Percentiles rank a stretch among this genome's conserved stretches.
Evolutionary conservation across 768 basidiomycete species (phyloP).

Genomic region (Lactifluus volemus): DNA sequence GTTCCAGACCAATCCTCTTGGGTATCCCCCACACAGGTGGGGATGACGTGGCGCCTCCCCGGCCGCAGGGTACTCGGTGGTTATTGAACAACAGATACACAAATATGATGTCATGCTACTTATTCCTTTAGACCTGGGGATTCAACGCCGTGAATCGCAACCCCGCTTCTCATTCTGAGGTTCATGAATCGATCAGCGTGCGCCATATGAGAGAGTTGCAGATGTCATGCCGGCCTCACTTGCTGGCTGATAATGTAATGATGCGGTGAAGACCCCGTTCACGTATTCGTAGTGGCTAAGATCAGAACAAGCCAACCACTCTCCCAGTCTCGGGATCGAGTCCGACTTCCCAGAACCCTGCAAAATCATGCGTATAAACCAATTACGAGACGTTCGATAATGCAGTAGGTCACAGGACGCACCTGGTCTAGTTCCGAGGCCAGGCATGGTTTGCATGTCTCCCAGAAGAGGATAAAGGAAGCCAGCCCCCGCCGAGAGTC

Average conservation of each 20-base stretch:
- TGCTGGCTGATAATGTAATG: constrained; percentile 22
- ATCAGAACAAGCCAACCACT: constrained; percentile 80
- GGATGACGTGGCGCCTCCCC: constrained; percentile 29
- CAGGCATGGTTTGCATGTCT: constrained; percentile 98
- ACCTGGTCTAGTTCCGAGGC: constrained; percentile 87
- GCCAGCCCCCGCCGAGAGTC: constrained; percentile 86
- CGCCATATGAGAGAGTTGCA: not conserved
- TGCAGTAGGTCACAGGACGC: constrained; percentile 12
- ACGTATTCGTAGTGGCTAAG: not conserved
- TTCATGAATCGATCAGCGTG: not conserved
- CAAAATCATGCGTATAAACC: constrained; percentile 7
- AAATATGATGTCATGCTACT: constrained; percentile 11
- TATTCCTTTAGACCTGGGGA: not conserved
- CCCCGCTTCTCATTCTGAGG: not conserved
- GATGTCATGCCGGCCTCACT: not conserved
- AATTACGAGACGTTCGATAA: not conserved
- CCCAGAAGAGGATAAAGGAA: constrained; percentile 95
- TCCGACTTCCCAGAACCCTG: constrained; percentile 87
- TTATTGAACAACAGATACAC: not conserved
- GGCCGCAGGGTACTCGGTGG: constrained; percentile 23
- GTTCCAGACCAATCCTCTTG: not conserved
- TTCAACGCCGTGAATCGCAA: not conserved
- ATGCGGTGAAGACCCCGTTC: constrained; percentile 26
- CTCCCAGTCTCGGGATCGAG: constrained; percentile 71
- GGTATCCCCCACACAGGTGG: constrained; percentile 2